phyloP scores from a whole-genome alignment of 495 filamentous ascomycete genomes.

The Viridothelium virens region DNA sequence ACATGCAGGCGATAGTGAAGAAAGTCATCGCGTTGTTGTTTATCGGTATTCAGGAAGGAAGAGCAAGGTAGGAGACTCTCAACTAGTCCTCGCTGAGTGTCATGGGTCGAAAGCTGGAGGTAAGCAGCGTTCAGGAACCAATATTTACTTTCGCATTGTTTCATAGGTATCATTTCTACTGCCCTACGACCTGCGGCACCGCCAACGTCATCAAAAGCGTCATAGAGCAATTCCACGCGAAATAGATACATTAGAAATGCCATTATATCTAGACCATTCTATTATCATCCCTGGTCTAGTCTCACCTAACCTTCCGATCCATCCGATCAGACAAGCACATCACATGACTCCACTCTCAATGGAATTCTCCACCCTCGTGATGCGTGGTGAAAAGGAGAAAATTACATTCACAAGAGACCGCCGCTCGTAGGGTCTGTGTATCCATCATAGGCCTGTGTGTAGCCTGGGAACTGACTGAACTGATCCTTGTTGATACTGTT shows the following conservation, averaged over 20 bases:
- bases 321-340: no score
- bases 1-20: background rate
- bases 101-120: background rate
- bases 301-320: no score
- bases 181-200: background rate
- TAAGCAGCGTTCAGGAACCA: background rate
- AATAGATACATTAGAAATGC: no score
- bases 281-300: no score
- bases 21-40: background rate
- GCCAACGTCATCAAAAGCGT: no score
- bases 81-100: background rate
- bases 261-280: no score
- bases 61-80: background rate
- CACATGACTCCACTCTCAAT: no score
- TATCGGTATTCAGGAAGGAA: background rate
- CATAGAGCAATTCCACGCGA: no score
- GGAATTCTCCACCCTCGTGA: background rate
- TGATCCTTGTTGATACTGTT: slow-evolving; percentile 7
- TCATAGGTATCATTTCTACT: background rate
- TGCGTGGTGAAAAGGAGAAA: background rate
- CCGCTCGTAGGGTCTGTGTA: background rate
- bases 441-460: slow-evolving; percentile 1
- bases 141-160: background rate
- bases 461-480: slow-evolving; percentile 14
- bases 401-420: background rate